These are phyloP conservation scores for Trametes versicolor DNA, from an alignment of 1,284 basidiomycete genomes.

Conservation along the genomic window DNA sequence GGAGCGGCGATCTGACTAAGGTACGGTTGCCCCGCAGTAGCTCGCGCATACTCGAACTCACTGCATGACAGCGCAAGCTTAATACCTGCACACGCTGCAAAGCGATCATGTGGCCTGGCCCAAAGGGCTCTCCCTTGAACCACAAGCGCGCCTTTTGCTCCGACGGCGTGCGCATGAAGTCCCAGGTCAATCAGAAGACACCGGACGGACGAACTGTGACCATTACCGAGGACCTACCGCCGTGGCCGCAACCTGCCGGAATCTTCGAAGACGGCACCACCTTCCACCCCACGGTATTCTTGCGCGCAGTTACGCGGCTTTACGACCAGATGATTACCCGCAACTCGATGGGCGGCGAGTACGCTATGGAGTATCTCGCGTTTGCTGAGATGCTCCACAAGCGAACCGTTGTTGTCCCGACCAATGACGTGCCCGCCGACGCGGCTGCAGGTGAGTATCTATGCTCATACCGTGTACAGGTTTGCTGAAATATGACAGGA, in stretches of 20 bases:
- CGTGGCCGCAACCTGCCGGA: constrained; percentile 2
- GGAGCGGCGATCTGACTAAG: background rate
- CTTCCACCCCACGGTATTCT: background rate
- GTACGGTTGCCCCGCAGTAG: background rate
- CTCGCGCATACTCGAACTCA: background rate
- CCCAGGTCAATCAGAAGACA: background rate
- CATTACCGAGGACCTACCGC: background rate
- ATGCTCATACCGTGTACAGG: background rate
- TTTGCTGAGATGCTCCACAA: background rate
- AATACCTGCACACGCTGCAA: constrained; percentile 3
- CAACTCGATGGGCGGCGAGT: background rate
- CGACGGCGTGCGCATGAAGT: constrained; percentile 2
- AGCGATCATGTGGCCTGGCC: constrained; percentile 3
- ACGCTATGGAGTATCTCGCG: constrained; percentile 9
- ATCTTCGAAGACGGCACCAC: background rate
- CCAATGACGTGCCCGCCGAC: background rate
- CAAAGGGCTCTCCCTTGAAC: background rate
- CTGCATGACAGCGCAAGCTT: background rate
- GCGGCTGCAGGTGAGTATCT: background rate
- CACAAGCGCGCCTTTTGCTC: constrained; percentile 1
- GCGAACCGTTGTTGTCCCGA: background rate
- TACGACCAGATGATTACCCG: background rate
- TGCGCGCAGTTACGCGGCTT: background rate
- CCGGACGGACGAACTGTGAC: background rate
- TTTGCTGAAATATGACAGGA: background rate